Evolutionary conservation across 1,284 basidiomycete genomes (phyloP), one percentile per base, ranked within the genome.

Genomic region (Microbotryum silenes-acaulis): DNA sequence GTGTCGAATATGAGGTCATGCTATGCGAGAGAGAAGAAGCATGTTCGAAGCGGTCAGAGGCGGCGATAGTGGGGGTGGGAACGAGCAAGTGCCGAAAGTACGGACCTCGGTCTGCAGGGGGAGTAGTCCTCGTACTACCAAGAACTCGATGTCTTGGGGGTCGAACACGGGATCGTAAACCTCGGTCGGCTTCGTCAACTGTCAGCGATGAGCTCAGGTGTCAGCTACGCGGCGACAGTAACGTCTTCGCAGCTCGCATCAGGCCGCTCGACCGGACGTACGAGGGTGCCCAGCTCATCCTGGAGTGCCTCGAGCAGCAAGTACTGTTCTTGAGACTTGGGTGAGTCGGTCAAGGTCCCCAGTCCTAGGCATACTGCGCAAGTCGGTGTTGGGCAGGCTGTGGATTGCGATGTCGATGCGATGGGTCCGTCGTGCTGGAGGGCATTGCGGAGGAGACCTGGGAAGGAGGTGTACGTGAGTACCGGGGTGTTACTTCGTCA

Each of bases 321-420:
- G 51, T 59, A 67, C 50, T 69, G 68, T 9, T 69, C 68, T 25
- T 69, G 68, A n/a, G 63, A 57, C 29, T 69, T 67, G 25, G 46
- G 57, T 46, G 63, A 65, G 9, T 65, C 65, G n/a, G 53, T 45
- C 6, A 69, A 21, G 25, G 63, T 67, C 6, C 68, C 68, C 20
- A 69, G 37, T 0, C 68, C 68, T 1, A 69, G 51, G 45, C 68
- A 69, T 1, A 69, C 61, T 16, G 65, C 59, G 12, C 57, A 50
- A 0, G 12, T n/a, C 6, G 67, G 67, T 14, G 20, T 7, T 2
- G 64, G 64, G 44, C 62, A 68, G 0, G 60, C 44, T 14, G 62
- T 12, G 29, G 3, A 31, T 49, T 4, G 27, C 48, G 6, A 33
- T 16, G 5, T 42, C 25, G 18, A 25, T 29, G 16, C 2, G 18